Evolutionary conservation across 2,329 filamentous ascomycete species (phyloP).

Genomic region (Neocatenulostroma microsporum): DNA sequence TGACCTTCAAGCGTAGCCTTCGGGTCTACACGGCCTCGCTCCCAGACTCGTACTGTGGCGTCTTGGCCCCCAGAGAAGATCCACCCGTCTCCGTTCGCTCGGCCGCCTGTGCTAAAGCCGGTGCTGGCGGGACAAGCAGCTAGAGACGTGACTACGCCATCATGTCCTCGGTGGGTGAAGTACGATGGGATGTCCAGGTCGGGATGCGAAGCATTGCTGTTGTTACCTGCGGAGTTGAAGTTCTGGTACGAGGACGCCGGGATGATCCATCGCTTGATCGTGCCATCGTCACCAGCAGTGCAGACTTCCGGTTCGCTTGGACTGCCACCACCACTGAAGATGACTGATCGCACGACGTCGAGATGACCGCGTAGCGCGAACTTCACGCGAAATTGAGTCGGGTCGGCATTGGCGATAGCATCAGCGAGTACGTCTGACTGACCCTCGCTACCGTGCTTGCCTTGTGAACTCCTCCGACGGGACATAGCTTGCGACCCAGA

Average conservation of each 20-base stretch:
- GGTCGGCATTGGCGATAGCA: conserved; percentile 50
- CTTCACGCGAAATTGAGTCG: conserved; percentile 77
- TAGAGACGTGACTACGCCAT: conserved; percentile 79
- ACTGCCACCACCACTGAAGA: conserved; percentile 93
- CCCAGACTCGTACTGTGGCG: conserved; percentile 88
- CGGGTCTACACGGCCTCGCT: conserved; percentile 85
- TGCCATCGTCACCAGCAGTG: conserved; percentile 89
- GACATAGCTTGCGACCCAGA: conserved; percentile 55
- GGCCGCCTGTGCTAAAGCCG: conserved; percentile 81
- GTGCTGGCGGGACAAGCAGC: conserved; percentile 80
- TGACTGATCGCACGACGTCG: conserved; percentile 86
- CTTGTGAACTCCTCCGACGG: conserved; percentile 55
- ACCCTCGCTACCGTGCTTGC: conserved; percentile 49
- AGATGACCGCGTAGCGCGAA: conserved; percentile 89
- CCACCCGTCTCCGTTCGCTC: conserved; percentile 89
- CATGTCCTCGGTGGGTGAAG: conserved; percentile 90
- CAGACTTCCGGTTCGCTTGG: conserved; percentile 95
- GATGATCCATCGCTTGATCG: conserved; percentile 95
- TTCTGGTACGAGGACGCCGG: conserved; percentile 64
- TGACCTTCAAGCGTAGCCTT: conserved; percentile 93
- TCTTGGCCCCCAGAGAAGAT: conserved; percentile 97
- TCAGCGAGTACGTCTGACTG: conserved; percentile 38
- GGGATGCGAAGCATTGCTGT: conserved; percentile 35
- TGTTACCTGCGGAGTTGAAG: conserved; percentile 44
- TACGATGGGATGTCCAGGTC: conserved; percentile 89